These are phyloP conservation scores for Lactifluus hygrophoroides DNA, from an alignment of 768 basidiomycete genomes.

Conservation along the genomic window DNA sequence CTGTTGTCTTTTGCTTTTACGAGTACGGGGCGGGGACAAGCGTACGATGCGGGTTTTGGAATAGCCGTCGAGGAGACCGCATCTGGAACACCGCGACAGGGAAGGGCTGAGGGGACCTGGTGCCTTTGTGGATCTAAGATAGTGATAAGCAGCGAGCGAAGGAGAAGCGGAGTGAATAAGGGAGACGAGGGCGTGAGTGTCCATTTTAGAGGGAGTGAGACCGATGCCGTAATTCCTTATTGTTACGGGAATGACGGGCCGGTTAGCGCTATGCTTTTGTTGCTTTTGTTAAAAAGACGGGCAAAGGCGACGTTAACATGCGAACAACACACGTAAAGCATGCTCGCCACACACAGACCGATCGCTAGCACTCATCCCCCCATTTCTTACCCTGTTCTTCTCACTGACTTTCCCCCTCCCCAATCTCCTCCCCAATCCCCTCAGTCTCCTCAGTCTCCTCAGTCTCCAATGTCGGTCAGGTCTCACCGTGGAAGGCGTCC, in stretches of 20 bases:
- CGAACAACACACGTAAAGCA: neutral
- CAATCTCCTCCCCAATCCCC: neutral
- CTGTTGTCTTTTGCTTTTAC: constrained; percentile 3
- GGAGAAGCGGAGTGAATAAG: constrained; percentile 44
- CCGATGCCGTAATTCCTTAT: neutral
- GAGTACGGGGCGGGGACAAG: constrained; percentile 20
- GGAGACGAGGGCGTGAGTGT: constrained; percentile 36
- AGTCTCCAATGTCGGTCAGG: constrained; percentile 19
- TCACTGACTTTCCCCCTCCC: neutral
- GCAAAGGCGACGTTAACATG: neutral
- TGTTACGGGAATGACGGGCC: constrained; percentile 4
- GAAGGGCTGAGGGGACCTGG: constrained; percentile 12
- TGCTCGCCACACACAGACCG: constrained; percentile 13
- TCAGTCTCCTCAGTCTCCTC: neutral
- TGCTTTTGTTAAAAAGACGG: neutral
- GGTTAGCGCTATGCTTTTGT: neutral
- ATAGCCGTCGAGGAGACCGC: constrained; percentile 43
- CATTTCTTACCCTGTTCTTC: constrained; percentile 14
- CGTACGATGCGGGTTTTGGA: constrained; percentile 32
- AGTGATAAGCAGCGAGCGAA: constrained; percentile 55
- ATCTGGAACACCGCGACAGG: constrained; percentile 39
- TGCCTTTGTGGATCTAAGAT: constrained; percentile 30
- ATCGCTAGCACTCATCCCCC: neutral
- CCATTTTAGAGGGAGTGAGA: neutral
- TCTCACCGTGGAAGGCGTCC: constrained; percentile 28